phyloP scores from a whole-genome alignment of 179 eudicot species.

The Sideroxylon spinosum region DNA sequence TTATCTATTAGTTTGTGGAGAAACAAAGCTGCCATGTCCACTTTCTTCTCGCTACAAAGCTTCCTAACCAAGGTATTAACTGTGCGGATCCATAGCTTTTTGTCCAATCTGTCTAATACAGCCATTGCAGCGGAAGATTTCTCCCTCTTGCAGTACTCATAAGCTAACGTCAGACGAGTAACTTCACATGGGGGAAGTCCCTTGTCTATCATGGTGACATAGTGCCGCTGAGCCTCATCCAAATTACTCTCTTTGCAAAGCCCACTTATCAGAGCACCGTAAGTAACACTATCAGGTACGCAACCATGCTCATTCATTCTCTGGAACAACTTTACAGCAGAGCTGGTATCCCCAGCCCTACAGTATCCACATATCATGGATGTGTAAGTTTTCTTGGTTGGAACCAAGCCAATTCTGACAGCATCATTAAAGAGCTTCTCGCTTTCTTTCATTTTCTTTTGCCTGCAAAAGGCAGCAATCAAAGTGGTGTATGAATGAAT shows the following conservation, averaged over 20 bases:
- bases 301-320: constrained; percentile 66
- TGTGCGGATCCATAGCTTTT: constrained; percentile 66
- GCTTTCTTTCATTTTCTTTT: constrained; percentile 61
- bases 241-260: constrained; percentile 67
- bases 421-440: constrained; percentile 59
- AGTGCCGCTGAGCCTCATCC: constrained; percentile 61
- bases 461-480: constrained; percentile 53
- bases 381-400: constrained; percentile 74
- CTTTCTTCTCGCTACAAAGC: constrained; percentile 78
- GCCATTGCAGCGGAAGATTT: constrained; percentile 37
- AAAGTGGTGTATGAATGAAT: constrained; percentile 63
- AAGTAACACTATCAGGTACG: constrained; percentile 67
- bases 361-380: constrained; percentile 83
- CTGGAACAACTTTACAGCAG: constrained; percentile 45
- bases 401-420: constrained; percentile 49
- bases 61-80: constrained; percentile 68
- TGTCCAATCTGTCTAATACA: constrained; percentile 59
- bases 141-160: constrained; percentile 64
- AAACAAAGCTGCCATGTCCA: constrained; percentile 58
- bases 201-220: constrained; percentile 54
- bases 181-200: constrained; percentile 77
- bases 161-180: constrained; percentile 72
- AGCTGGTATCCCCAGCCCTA: constrained; percentile 35
- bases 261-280: constrained; percentile 83
- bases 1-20: constrained; percentile 59